Evolutionary conservation across 164 flowering plant genomes (phyloP), one percentile per base, ranked within the genome.

Genomic region (Berberis vulgaris): DNA sequence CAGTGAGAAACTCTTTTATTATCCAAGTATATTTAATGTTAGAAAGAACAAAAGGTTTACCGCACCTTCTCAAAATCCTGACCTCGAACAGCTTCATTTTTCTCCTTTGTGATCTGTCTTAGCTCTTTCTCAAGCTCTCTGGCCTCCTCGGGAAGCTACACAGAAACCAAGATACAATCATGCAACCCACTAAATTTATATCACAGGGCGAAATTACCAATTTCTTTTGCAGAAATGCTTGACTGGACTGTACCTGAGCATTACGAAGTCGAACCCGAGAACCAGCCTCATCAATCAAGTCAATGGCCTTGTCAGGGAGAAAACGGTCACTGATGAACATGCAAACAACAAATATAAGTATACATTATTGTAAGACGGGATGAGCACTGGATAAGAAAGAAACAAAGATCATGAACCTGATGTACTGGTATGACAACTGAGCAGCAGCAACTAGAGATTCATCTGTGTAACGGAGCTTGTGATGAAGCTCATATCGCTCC

Each of bases 261-360:
- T 91, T 96, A 63, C 86, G 95, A 72, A 94, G 89, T 8, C 95
- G 84, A 65, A 91, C 97, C 5, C 97, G 86, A 70, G 98, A 94
- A 74, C 98, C 98, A 73, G 98, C 97, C 79, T 94, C 98, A 73
- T 94, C 98, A 75, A 94, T 70, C 84, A 94, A 83, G 61, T 94
- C 98, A 70, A 94, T 94, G 40, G 98, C 98, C 72, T 94, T 94
- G 64, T 94, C 98, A 53, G 98, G 98, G 61, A 94, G 84, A 71
- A 94, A 94, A 2, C 98, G 97, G 56, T 94, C 97, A 82, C 98
- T 94, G 85, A 50, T 43, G 7, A 2, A 52, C 38, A 43, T 49
- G 53, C 53, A 53, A 4, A 7, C 7, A 65, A 41, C 11, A 52
- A 6, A 50, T 52, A 49, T 41, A 13, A 63, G 57, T 11, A 63